Conservation (phyloP, 2,329 filamentous ascomycete genomes). For the Diplodia mutila region DNA sequence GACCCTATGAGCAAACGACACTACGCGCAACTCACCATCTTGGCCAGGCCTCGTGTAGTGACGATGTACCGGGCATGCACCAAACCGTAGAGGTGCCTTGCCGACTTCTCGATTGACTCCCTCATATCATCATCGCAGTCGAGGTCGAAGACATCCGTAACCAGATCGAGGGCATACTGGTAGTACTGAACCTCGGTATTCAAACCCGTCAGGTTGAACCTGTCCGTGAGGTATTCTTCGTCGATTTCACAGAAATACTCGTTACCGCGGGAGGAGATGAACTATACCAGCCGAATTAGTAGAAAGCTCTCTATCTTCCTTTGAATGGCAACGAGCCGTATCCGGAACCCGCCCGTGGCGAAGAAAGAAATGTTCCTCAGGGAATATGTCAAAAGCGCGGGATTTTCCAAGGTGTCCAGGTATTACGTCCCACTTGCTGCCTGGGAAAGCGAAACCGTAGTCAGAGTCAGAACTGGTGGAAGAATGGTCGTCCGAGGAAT, state of each 20-base stretch:
- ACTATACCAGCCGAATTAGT: slow-evolving; percentile 59
- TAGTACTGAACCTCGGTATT: slow-evolving; percentile 99
- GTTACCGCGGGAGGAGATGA: slow-evolving; percentile 95
- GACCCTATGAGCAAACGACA: background rate
- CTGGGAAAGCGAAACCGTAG: background rate
- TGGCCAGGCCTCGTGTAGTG: slow-evolving; percentile 87
- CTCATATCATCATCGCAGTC: slow-evolving; percentile 99
- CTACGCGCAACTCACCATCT: slow-evolving; percentile 71
- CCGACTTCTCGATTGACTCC: slow-evolving; percentile 97
- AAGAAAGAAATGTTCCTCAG: background rate
- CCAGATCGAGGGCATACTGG: slow-evolving; percentile 95
- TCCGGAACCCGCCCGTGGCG: background rate
- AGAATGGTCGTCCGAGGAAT: background rate
- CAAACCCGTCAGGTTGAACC: slow-evolving; percentile 95
- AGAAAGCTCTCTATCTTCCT: background rate
- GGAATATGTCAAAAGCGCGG: background rate
- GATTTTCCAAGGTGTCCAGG: background rate
- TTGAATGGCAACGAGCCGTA: background rate
- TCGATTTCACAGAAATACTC: slow-evolving; percentile 99
- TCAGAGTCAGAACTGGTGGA: background rate
- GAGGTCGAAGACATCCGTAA: slow-evolving; percentile 97
- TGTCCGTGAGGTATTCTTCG: slow-evolving; percentile 96
- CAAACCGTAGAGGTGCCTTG: slow-evolving; percentile 90
- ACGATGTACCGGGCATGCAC: slow-evolving; percentile 97
- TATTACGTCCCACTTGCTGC: background rate